phyloP scores from a whole-genome alignment of 257 asterid genomes.

The Mentha longifolia region DNA sequence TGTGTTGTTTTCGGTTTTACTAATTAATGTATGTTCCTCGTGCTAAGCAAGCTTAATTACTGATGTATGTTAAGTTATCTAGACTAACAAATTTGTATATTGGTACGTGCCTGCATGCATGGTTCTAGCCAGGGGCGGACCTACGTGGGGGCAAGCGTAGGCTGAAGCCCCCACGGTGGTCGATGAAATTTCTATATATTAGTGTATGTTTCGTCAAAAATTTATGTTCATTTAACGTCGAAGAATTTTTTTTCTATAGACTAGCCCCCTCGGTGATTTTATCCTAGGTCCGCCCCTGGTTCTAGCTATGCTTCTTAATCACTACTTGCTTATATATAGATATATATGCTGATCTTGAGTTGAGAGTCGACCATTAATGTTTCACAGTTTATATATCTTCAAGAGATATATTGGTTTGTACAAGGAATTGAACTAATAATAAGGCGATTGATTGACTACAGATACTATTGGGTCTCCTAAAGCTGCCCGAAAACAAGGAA shows the following conservation, averaged over 20 bases:
- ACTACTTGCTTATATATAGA: neutral
- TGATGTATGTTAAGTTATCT: neutral
- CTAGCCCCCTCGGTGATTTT: no score
- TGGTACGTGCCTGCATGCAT: neutral
- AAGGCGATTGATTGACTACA: constrained; percentile 28
- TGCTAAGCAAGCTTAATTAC: no score
- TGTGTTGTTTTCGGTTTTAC: no score
- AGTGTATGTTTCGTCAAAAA: no score
- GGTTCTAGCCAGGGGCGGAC: no score
- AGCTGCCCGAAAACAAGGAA: constrained; percentile 82
- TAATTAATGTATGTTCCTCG: no score
- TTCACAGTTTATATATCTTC: neutral
- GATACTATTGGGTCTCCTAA: constrained; percentile 78
- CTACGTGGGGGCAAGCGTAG: no score
- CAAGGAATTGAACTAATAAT: neutral
- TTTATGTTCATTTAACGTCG: no score
- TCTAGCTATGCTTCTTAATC: neutral
- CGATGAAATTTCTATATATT: no score
- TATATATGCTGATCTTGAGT: neutral
- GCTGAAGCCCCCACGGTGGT: no score
- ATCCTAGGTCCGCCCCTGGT: no score
- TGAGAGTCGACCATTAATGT: neutral
- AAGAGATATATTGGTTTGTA: neutral
- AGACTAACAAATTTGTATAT: neutral
- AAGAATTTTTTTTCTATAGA: no score